Evolutionary conservation across 1,139 yeast genomes (phyloP).

Genomic region (Kodamaea fungicola): DNA sequence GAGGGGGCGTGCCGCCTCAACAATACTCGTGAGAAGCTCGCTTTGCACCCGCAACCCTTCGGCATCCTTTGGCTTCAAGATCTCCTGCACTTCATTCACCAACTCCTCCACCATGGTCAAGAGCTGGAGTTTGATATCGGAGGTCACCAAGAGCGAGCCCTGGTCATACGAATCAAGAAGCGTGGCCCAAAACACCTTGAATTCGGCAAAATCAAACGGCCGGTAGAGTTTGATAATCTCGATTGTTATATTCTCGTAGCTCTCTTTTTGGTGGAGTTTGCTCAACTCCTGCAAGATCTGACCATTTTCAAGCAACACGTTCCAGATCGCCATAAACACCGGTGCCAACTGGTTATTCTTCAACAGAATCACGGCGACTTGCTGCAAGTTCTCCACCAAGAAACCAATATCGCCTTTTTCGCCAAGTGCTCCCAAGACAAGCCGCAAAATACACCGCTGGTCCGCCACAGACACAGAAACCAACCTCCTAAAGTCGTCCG

Average conservation of each 20-base stretch:
- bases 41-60: slow-evolving; percentile 16
- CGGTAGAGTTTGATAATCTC: slow-evolving; percentile 25
- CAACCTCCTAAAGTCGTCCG: slow-evolving; percentile 16
- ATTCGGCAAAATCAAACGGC: slow-evolving; percentile 8
- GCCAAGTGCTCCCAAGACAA: slow-evolving; percentile 25
- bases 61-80: slow-evolving; percentile 8
- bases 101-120: slow-evolving; percentile 25
- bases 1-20: slow-evolving; percentile 17
- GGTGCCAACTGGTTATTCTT: slow-evolving; percentile 14
- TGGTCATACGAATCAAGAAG: slow-evolving; percentile 7
- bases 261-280: slow-evolving; percentile 21
- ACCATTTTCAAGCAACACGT: slow-evolving; percentile 17
- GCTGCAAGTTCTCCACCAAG: slow-evolving; percentile 4
- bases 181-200: slow-evolving; percentile 8
- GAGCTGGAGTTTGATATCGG: slow-evolving; percentile 21
- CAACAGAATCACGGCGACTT: slow-evolving; percentile 13
- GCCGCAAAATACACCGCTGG: slow-evolving; percentile 19
- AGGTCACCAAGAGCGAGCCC: slow-evolving; percentile 14
- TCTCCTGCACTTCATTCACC: slow-evolving; percentile 17
- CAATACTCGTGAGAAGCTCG: slow-evolving; percentile 13
- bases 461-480: slow-evolving; percentile 21
- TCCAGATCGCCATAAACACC: slow-evolving; percentile 32
- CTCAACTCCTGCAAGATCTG: slow-evolving; percentile 23
- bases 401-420: not conserved
- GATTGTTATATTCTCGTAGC: slow-evolving; percentile 25